A percentile compares a stretch with the other conserved stretches of the same genome.
Conservation (phyloP, 208 protist genomes). For the Acanthamoeba royreba region DNA sequence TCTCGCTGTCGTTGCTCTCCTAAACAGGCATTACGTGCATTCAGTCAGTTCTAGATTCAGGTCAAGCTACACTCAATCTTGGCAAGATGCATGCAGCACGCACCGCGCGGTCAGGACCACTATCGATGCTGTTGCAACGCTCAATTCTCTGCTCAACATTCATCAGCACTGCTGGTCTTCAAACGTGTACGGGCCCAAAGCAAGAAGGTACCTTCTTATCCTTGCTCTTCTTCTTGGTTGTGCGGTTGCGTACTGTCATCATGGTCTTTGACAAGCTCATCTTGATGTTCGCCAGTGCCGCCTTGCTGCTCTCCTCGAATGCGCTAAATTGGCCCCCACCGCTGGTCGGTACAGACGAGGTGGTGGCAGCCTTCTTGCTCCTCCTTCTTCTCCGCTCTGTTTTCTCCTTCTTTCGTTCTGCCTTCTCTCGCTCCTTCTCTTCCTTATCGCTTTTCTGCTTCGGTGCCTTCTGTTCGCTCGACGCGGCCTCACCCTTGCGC, state of each 20-base stretch:
- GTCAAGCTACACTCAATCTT: too few species aligned
- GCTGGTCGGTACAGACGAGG: too few species aligned
- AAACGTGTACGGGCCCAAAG: not conserved
- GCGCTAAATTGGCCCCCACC: not conserved
- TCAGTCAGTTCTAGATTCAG: too few species aligned
- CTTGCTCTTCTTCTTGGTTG: not conserved
- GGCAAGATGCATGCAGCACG: too few species aligned
- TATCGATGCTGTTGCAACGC: too few species aligned
- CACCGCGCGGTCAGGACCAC: too few species aligned
- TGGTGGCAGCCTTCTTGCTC: not conserved
- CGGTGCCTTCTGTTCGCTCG: not conserved
- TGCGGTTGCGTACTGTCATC: not conserved
- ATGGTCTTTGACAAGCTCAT: not conserved
- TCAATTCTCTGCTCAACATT: too few species aligned
- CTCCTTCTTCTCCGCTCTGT: not conserved
- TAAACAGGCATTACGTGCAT: too few species aligned
- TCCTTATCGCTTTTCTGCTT: not conserved
- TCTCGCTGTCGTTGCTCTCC: not conserved
- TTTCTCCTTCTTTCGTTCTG: not conserved
- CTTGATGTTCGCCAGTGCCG: not conserved
- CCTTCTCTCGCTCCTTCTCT: not conserved
- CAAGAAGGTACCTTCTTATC: not conserved
- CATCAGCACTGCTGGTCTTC: too few species aligned
- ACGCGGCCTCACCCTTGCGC: too few species aligned
- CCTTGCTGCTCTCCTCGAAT: not conserved